phyloP scores from a whole-genome alignment of 176 grass and related monocot species.

The Alloteropsis semialata region DNA sequence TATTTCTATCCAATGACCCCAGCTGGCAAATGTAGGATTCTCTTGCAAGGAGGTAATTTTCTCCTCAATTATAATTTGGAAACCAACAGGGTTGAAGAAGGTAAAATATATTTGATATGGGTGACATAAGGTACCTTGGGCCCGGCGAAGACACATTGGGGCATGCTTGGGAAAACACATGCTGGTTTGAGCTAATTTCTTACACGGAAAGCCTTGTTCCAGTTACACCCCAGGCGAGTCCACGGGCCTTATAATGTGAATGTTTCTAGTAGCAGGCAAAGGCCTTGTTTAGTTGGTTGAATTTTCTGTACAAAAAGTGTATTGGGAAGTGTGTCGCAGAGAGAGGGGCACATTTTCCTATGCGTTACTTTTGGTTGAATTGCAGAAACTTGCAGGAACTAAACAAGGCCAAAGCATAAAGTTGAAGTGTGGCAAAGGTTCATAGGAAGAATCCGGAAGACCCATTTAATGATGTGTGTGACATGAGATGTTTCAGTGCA shows the following conservation, averaged over 20 bases:
- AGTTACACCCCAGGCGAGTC: neutral
- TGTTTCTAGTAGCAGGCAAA: too few species aligned
- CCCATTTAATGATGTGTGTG: too few species aligned
- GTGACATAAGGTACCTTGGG: slow-evolving; percentile 9
- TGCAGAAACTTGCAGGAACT: too few species aligned
- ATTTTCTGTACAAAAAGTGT: too few species aligned
- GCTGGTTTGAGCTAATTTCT: neutral
- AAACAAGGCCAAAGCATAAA: too few species aligned
- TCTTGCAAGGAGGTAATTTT: neutral
- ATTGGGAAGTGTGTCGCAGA: too few species aligned
- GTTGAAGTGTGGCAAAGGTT: too few species aligned
- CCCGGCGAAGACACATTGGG: slow-evolving; percentile 2
- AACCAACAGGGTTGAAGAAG: neutral
- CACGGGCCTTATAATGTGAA: neutral
- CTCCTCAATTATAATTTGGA: neutral
- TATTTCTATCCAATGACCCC: neutral
- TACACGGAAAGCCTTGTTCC: slow-evolving; percentile 21
- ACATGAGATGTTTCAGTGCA: too few species aligned
- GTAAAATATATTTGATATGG: neutral
- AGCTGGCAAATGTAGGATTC: neutral
- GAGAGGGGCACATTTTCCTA: too few species aligned
- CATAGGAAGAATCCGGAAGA: too few species aligned
- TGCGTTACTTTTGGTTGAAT: too few species aligned
- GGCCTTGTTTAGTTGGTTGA: too few species aligned
- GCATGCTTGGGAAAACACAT: neutral